Evolutionary conservation across 2,329 filamentous ascomycete species (phyloP).

Genomic region (Domatiomyces globalis): DNA sequence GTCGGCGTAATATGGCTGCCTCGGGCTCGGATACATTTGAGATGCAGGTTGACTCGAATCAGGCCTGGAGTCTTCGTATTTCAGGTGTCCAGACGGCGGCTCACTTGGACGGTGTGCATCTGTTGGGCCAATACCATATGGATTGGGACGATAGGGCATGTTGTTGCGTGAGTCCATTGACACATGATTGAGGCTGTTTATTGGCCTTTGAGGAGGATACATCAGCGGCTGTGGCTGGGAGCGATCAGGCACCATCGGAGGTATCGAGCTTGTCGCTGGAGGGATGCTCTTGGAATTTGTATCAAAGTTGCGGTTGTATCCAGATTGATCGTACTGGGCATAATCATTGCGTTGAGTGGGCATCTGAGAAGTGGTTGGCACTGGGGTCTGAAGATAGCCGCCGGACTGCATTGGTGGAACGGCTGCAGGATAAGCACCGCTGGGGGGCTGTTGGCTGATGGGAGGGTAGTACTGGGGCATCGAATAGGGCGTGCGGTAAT

Average conservation of each 20-base stretch:
- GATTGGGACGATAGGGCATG: constrained; percentile 11
- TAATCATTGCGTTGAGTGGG: constrained; percentile 14
- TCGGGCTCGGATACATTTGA: constrained; percentile 12
- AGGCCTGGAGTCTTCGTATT: constrained; percentile 13
- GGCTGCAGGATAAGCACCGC: constrained; percentile 10
- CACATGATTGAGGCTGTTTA: constrained; percentile 16
- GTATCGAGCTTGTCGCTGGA: constrained; percentile 14
- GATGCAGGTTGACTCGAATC: constrained; percentile 8
- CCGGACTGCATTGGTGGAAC: constrained; percentile 12
- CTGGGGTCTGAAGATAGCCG: constrained; percentile 13
- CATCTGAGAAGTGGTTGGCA: constrained; percentile 9
- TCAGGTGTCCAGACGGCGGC: constrained; percentile 11
- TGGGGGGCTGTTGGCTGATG: constrained; percentile 10
- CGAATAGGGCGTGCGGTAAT: constrained; percentile 11
- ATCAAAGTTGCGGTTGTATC: constrained; percentile 15
- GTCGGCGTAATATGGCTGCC: constrained; percentile 10
- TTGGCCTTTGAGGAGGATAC: constrained; percentile 17
- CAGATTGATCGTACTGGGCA: constrained; percentile 13
- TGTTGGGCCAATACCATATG: constrained; percentile 11
- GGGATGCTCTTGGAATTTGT: constrained; percentile 13
- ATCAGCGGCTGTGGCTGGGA: constrained; percentile 10
- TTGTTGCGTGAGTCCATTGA: constrained; percentile 13
- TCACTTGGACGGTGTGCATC: constrained; percentile 15
- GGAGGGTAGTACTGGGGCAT: constrained; percentile 13
- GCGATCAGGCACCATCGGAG: constrained; percentile 14